Evolutionary conservation across 805 yeast genomes (phyloP), one percentile per base, ranked within the genome.

Genomic region (Kodamaea fukazawae): DNA sequence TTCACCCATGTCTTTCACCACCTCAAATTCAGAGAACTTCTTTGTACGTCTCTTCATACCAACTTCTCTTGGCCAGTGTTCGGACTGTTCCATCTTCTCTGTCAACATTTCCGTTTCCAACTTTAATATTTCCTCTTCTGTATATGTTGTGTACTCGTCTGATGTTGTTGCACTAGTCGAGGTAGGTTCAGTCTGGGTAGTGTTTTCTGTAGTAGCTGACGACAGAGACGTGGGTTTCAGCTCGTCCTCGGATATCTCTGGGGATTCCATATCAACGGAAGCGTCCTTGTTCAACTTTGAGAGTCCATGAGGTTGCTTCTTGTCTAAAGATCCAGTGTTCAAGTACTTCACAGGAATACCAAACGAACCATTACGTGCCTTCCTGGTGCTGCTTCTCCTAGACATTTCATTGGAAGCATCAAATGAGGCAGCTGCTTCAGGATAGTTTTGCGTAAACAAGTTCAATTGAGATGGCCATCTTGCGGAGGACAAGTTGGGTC

Each of bases 1-100:
- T 59, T 86, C 91, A 1, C 99, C 99, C 80, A 93, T 78, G 46
- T 81, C 78, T 57, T 86, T 84, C 32, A 88, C 33, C 1, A 86
- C 75, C 1, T 66, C 61, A 51, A 87, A 93, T 57, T 89, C 96
- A 0, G 73, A 58, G 46, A 87, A 75, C 44, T 79, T 77, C 57
- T 86, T 86, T 14, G 75, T 79, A 39, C 96, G 74, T 53, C 93
- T 76, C 40, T 70, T 68, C 4, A 72, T 66, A 2, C 97, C 97
- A 11, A 71, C 71, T 20, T 65, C 70, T 15, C 43, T 45, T 0
- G 83, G 83, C 73, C 79, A 78, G 33, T 60, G 55, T 5, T 50
- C 47, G 1, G 83, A 75, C 1, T 49, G 48, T 1, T 48, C 48
- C 34, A 58, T 60, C 23, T 66, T 61, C 17, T 58, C 57, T 9